Conservation (phyloP, 2,329 filamentous ascomycete genomes). For the Diaporthe citrichinensis region DNA sequence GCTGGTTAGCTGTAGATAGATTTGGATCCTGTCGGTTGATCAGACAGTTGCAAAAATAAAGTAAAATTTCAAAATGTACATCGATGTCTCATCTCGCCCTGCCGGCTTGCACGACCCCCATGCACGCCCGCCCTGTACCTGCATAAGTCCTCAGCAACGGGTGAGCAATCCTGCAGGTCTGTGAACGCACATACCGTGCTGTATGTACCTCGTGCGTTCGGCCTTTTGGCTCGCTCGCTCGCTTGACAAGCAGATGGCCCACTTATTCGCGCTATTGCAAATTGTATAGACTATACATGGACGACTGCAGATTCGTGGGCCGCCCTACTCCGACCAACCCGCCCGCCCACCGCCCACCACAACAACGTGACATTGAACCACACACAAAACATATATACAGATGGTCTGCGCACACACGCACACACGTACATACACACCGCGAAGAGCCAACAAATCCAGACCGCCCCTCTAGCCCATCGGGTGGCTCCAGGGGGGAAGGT, state of each 20-base stretch:
- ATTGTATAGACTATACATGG: not conserved
- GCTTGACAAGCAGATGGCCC: not conserved
- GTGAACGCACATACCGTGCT: not conserved
- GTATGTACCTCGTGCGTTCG: conserved; percentile 30
- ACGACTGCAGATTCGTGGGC: conserved; percentile 12
- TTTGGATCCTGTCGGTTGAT: conserved; percentile 26
- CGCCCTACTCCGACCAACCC: not conserved
- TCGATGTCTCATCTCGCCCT: not conserved
- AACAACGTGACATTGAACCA: not conserved
- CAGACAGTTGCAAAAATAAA: conserved; percentile 33
- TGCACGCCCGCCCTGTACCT: conserved; percentile 31
- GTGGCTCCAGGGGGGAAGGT: not conserved
- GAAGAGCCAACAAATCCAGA: conserved; percentile 1
- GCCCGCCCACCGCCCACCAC: conserved; percentile 8
- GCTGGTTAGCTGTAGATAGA: conserved; percentile 32
- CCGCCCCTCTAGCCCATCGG: conserved; percentile 1
- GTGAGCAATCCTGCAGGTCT: conserved; percentile 9
- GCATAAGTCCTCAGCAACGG: conserved; percentile 25
- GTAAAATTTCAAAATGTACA: conserved; percentile 31
- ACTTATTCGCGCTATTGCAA: not conserved
- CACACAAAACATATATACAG: not conserved
- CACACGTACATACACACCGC: not conserved
- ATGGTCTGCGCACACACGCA: not conserved
- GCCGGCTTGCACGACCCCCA: conserved; percentile 4
- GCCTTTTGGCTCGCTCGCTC: conserved; percentile 27